Percentiles rank a stretch among this genome's conserved stretches.
These are phyloP conservation scores for Actinomortierella ambigua DNA, from an alignment of 371 early-diverging fungal genomes.

Conservation along the genomic window DNA sequence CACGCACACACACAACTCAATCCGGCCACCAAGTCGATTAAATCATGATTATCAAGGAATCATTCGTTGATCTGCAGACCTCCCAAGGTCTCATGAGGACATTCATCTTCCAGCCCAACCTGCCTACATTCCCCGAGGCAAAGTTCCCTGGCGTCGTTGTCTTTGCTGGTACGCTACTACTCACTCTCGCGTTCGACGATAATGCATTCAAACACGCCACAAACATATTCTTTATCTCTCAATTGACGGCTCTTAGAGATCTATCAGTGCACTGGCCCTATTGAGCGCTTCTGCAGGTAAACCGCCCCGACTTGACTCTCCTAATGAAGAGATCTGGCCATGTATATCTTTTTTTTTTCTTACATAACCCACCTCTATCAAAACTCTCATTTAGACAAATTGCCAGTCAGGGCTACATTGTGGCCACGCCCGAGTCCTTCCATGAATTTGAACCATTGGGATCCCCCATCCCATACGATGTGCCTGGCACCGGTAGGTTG, in stretches of 20 bases:
- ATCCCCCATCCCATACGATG: constrained; percentile 54
- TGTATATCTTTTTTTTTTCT: too few relatives aligned
- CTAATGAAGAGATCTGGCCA: too few relatives aligned
- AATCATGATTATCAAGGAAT: constrained; percentile 52
- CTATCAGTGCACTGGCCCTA: constrained; percentile 60
- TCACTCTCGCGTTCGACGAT: not conserved
- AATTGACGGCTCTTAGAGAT: constrained; percentile 35
- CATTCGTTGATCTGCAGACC: constrained; percentile 45
- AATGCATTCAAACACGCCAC: constrained; percentile 1
- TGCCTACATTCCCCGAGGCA: constrained; percentile 48
- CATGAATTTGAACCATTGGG: constrained; percentile 60
- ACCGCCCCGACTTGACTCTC: too few relatives aligned
- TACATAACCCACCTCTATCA: too few relatives aligned
- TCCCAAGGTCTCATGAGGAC: constrained; percentile 50
- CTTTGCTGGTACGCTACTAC: constrained; percentile 48
- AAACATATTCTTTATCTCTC: not conserved
- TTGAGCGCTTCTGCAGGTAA: constrained; percentile 60
- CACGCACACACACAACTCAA: too few relatives aligned
- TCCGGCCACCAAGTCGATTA: too few relatives aligned
- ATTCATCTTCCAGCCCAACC: constrained; percentile 50
- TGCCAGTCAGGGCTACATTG: constrained; percentile 51
- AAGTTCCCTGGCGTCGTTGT: constrained; percentile 59
- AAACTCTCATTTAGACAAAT: too few relatives aligned
- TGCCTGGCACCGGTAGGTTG: constrained; percentile 49
- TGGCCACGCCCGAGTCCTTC: constrained; percentile 58